These are phyloP conservation scores for Rhodosorus marinus DNA, from an alignment of 23 red algal genomes.

Conservation along the genomic window DNA sequence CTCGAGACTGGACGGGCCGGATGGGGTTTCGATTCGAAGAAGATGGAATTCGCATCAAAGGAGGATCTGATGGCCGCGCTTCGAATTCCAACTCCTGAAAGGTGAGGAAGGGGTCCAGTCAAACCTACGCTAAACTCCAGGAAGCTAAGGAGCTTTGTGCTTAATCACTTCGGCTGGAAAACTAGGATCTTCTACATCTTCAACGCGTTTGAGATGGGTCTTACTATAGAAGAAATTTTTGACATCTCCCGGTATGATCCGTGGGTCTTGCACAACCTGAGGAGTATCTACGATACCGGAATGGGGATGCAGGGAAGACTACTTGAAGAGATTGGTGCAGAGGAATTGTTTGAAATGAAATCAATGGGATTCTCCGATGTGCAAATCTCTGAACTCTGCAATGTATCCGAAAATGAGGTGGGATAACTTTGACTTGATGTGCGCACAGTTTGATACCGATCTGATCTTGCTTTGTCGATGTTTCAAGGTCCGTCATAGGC, in stretches of 20 bases:
- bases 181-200: constrained; percentile 72
- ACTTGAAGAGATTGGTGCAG: constrained; percentile 4
- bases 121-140: too few species aligned
- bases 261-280: constrained; percentile 83
- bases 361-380: constrained; percentile 61
- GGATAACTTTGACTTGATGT: too few species aligned
- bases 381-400: constrained; percentile 44
- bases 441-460: too few species aligned
- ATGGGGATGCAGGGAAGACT: background rate
- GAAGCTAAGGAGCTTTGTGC: too few species aligned
- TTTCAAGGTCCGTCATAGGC: too few species aligned
- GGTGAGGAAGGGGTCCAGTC: too few species aligned
- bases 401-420: constrained; percentile 37
- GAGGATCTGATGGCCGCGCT: constrained; percentile 57
- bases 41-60: constrained; percentile 20
- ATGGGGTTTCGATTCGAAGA: constrained; percentile 86
- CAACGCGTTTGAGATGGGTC: constrained; percentile 46
- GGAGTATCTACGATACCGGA: constrained; percentile 10
- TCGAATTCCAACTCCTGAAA: constrained; percentile 66
- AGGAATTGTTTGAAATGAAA: constrained; percentile 39
- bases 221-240: constrained; percentile 60
- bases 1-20: constrained; percentile 88
- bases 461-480: too few species aligned
- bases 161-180: too few species aligned
- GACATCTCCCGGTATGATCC: constrained; percentile 66